Base-by-base conservation (phyloP, 1,139 yeast genomes). In the Pichia sp. region DNA sequence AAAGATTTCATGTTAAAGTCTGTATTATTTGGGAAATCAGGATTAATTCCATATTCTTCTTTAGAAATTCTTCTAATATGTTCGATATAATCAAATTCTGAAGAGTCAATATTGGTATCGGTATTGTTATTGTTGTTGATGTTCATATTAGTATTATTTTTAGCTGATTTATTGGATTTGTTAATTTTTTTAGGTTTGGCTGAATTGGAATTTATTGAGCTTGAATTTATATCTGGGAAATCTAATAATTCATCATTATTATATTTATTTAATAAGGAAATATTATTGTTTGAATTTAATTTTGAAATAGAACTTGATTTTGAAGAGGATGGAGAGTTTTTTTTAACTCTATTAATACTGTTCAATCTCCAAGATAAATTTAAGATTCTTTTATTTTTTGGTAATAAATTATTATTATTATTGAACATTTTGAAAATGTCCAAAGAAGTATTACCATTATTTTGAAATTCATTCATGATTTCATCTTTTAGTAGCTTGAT, bases 311-410 rank as follows among this genome's bases (percentile, higher is more conserved):
- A 29, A 28, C 16, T 23, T n/a, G 10, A 11, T 15, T 11, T 14
- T 25, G 20, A 7, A 23, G 9, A 5, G 7, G 18, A 11, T n/a
- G 24, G 10, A n/a, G 47, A 41, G 9, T 26, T 40, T 35, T 45
- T 50, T 41, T 52, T 56, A 22, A 58, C 43, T 10, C 50, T 45
- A 31, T 52, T 52, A 18, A 60, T 47, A 33, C 61, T 56, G 41
- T 55, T 60, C 22, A 60, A 43, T 39, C 63, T 50, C 65, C 65
- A 61, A 1, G 62, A 52, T 19, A 60, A 45, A 39, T 60, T 59
- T 16, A 60, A 40, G 15, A 59, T 60, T 15, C 64, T 43, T 38
- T 56, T 53, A 35, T 60, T 59, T 38, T 56, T 59, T 9, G 64
- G 62, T 4, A 58, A 41, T 13, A 59, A 43, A 11, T 59, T 56